A percentile compares a stretch with the other conserved stretches of the same genome.
Conservation (phyloP, 768 basidiomycete species). For the Aureoboletus auriporus region DNA sequence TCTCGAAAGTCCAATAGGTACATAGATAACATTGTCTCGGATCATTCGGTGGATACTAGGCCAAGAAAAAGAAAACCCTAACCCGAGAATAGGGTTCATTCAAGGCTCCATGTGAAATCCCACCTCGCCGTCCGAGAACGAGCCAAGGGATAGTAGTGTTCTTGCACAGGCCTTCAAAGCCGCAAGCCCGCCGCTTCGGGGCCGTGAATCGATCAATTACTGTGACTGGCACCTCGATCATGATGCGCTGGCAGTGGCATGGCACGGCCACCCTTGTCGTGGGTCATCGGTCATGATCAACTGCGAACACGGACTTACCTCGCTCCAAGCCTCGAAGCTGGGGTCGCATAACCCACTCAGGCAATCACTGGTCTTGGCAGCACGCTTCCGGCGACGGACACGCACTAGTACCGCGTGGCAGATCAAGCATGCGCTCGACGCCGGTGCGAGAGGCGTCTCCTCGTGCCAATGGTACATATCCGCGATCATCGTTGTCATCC, state of each 20-base stretch:
- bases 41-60: too few species aligned
- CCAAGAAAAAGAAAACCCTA: too few species aligned
- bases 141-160: too few species aligned
- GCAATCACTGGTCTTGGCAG: constrained; percentile 47
- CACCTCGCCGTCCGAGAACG: too few species aligned
- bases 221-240: constrained; percentile 32
- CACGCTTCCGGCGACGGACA: constrained; percentile 58
- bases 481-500: constrained; percentile 41
- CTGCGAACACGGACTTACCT: constrained; percentile 63
- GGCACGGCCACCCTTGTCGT: constrained; percentile 53
- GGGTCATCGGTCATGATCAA: constrained; percentile 66
- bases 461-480: constrained; percentile 60
- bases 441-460: constrained; percentile 55
- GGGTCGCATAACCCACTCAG: constrained; percentile 51
- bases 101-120: too few species aligned
- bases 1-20: too few species aligned
- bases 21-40: too few species aligned
- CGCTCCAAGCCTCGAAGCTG: constrained; percentile 53
- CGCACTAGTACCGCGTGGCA: constrained; percentile 57
- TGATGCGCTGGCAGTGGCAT: constrained; percentile 53
- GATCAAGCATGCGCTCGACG: constrained; percentile 68
- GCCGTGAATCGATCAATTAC: constrained; percentile 46
- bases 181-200: constrained; percentile 61
- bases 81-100: too few species aligned
- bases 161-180: constrained; percentile 51